These are phyloP conservation scores for Erodium texanum DNA, from an alignment of 441 rosid species.

Conservation along the genomic window DNA sequence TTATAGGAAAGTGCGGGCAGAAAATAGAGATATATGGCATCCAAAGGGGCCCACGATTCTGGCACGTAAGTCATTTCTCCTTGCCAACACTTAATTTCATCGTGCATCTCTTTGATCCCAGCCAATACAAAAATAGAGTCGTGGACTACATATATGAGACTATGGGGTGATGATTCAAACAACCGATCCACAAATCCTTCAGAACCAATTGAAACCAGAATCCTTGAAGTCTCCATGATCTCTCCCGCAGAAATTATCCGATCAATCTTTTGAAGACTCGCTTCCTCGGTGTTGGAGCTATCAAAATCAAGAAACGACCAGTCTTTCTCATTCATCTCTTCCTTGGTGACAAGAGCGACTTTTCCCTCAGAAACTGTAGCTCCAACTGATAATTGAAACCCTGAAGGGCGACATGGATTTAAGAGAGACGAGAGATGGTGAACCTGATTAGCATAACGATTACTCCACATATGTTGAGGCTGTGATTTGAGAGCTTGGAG, in stretches of 20 bases:
- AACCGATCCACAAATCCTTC: constrained; percentile 65
- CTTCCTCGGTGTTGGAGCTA: constrained; percentile 28
- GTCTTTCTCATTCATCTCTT: constrained; percentile 70
- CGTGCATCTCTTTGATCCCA: constrained; percentile 64
- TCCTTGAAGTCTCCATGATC: constrained; percentile 47
- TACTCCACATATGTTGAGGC: constrained; percentile 16
- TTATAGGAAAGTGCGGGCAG: constrained; percentile 62
- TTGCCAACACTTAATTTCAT: constrained; percentile 86
- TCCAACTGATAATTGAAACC: constrained; percentile 15
- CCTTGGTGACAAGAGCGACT: constrained; percentile 33
- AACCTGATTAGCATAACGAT: constrained; percentile 10
- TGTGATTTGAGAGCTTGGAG: constrained; percentile 22
- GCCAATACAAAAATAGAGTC: constrained; percentile 74
- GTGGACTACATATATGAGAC: constrained; percentile 61
- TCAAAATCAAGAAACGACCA: constrained; percentile 83
- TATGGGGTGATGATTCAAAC: constrained; percentile 42
- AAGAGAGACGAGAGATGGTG: constrained; percentile 16
- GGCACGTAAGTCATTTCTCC: constrained; percentile 75
- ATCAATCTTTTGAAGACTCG: constrained; percentile 33
- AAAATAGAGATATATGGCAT: constrained; percentile 70
- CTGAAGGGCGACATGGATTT: constrained; percentile 15
- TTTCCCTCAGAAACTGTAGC: constrained; percentile 41
- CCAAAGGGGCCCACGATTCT: constrained; percentile 72
- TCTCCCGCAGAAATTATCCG: constrained; percentile 57
- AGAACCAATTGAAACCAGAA: constrained; percentile 62